phyloP scores from a whole-genome alignment of 164 flowering plant species.

The Berberis thunbergii region DNA sequence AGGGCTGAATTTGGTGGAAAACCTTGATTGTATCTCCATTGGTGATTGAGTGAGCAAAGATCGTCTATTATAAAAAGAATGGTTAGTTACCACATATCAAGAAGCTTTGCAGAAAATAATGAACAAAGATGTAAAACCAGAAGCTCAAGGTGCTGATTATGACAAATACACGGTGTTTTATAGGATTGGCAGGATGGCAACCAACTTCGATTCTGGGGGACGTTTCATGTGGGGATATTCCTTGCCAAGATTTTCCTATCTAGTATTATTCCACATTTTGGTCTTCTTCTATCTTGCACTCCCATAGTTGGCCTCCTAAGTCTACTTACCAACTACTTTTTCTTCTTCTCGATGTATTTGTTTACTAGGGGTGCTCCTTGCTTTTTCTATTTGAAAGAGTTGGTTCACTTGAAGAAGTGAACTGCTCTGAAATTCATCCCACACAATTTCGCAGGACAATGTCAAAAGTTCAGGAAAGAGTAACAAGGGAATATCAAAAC shows the following conservation, averaged over 20 bases:
- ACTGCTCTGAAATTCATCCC: neutral
- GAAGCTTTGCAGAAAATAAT: neutral
- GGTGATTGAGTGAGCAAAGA: slow-evolving; percentile 90
- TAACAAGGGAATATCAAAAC: neutral
- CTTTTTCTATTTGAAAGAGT: too few relatives aligned
- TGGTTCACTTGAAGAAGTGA: too few relatives aligned
- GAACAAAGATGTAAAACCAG: neutral
- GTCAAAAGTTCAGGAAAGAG: neutral
- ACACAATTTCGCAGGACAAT: neutral
- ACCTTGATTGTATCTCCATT: slow-evolving; percentile 17
- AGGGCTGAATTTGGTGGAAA: slow-evolving; percentile 22
- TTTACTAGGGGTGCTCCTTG: too few relatives aligned
- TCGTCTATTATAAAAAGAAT: slow-evolving; percentile 41
- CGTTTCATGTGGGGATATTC: too few relatives aligned
- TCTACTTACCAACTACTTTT: too few relatives aligned
- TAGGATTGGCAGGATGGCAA: neutral
- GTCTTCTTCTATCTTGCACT: too few relatives aligned
- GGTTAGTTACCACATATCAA: slow-evolving; percentile 2
- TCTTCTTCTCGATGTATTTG: too few relatives aligned
- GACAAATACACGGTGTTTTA: too few relatives aligned
- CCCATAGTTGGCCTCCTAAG: too few relatives aligned
- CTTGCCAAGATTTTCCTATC: too few relatives aligned
- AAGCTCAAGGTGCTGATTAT: neutral
- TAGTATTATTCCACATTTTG: too few relatives aligned
- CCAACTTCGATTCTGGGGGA: neutral